These are phyloP conservation scores for Colletotrichum cuscutae DNA, from an alignment of 2,329 filamentous ascomycete species.

Conservation along the genomic window DNA sequence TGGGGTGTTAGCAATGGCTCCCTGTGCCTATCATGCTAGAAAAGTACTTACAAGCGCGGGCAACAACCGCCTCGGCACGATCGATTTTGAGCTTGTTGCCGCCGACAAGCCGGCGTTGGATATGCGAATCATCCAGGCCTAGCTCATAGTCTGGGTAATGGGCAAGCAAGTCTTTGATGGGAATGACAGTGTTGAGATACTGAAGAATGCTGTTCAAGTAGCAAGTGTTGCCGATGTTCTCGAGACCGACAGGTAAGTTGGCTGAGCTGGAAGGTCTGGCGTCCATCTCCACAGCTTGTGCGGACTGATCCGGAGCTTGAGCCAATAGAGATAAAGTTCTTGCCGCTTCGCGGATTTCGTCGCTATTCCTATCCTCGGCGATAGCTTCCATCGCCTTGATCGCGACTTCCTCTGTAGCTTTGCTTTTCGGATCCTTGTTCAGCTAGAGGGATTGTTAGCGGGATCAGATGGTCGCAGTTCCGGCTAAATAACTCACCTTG, in stretches of 20 bases:
- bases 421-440: slow-evolving; percentile 24
- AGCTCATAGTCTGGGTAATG: slow-evolving; percentile 78
- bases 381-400: slow-evolving; percentile 30
- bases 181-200: slow-evolving; percentile 90
- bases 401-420: background rate
- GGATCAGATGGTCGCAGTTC: background rate
- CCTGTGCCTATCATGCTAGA: slow-evolving; percentile 44
- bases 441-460: slow-evolving; percentile 3
- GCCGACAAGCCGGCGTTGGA: slow-evolving; percentile 79
- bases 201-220: slow-evolving; percentile 97
- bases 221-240: slow-evolving; percentile 97
- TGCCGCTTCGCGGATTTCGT: background rate
- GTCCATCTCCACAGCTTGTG: background rate
- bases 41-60: slow-evolving; percentile 77
- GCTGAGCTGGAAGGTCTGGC: background rate
- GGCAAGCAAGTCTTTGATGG: slow-evolving; percentile 83
- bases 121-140: slow-evolving; percentile 69
- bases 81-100: slow-evolving; percentile 65
- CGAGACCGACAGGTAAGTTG: slow-evolving; percentile 82
- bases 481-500: slow-evolving; percentile 10
- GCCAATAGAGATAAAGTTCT: background rate
- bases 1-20: slow-evolving; percentile 48
- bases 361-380: slow-evolving; percentile 15
- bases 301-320: background rate
- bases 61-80: slow-evolving; percentile 68